A percentile compares a stretch with the other conserved stretches of the same genome.
phyloP scores from a whole-genome alignment of 2,329 filamentous ascomycete genomes.

The Fusarium musae region DNA sequence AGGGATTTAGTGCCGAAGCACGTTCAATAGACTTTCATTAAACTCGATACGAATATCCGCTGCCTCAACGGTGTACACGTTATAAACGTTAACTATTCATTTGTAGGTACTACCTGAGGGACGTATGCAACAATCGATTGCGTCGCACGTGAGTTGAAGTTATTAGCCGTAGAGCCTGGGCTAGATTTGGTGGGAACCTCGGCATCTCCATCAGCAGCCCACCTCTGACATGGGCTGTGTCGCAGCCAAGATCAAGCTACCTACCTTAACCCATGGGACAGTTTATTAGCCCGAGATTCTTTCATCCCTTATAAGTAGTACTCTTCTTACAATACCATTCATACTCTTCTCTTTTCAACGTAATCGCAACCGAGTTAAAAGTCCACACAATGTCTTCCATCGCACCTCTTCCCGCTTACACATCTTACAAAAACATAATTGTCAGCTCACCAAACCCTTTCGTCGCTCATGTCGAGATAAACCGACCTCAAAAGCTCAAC shows the following conservation, averaged over 20 bases:
- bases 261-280: not conserved
- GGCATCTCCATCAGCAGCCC: constrained; percentile 36
- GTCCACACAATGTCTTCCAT: constrained; percentile 37
- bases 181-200: constrained; percentile 33
- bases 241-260: constrained; percentile 11
- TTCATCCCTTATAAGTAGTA: not conserved
- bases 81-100: not conserved
- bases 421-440: constrained; percentile 73
- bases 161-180: constrained; percentile 17
- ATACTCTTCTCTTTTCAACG: not conserved
- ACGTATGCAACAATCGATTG: not conserved
- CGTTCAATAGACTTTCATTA: constrained; percentile 41
- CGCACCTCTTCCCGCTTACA: constrained; percentile 52
- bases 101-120: not conserved
- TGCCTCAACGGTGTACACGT: not conserved
- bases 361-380: not conserved
- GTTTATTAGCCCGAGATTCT: not conserved
- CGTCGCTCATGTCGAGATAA: constrained; percentile 93
- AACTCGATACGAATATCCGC: not conserved
- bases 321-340: not conserved
- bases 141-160: constrained; percentile 15
- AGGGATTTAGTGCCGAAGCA: constrained; percentile 31
- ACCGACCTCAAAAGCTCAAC: constrained; percentile 87
- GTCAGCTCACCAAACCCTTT: constrained; percentile 76
- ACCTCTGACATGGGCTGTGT: constrained; percentile 20